A percentile compares a stretch with the other conserved stretches of the same genome.
phyloP scores from a whole-genome alignment of 345 rosid genomes.

The Carallia brachiata region DNA sequence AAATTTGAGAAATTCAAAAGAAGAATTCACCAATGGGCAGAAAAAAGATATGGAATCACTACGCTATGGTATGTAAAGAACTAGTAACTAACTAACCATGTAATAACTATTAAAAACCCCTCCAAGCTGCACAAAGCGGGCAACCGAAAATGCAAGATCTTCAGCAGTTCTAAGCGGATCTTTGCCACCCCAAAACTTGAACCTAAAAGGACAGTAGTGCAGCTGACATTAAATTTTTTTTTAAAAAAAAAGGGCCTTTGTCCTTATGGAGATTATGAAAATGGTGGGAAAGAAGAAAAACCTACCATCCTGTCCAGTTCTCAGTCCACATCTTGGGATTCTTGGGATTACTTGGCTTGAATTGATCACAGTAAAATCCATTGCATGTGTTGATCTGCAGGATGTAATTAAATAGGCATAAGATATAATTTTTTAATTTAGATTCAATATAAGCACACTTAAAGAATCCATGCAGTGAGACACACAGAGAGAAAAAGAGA shows the following conservation, averaged over 20 bases:
- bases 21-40: not conserved
- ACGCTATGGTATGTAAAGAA: too few species aligned
- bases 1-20: not conserved
- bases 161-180: constrained; percentile 21
- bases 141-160: constrained; percentile 20
- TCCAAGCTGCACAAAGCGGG: constrained; percentile 16
- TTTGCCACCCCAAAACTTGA: constrained; percentile 13
- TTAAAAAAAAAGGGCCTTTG: not conserved
- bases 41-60: too few species aligned
- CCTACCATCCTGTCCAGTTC: constrained; percentile 71
- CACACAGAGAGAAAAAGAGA: too few species aligned
- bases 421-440: not conserved
- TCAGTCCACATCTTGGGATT: constrained; percentile 63
- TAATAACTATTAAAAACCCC: constrained; percentile 17
- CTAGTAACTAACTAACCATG: constrained; percentile 9
- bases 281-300: not conserved
- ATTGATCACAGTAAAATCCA: constrained; percentile 41
- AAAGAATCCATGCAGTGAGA: too few species aligned
- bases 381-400: constrained; percentile 23
- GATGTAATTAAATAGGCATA: not conserved
- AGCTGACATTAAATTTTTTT: not conserved
- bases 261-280: not conserved
- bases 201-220: constrained; percentile 2
- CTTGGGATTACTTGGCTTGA: constrained; percentile 8
- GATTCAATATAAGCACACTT: too few species aligned